Conservation (phyloP, 2,329 filamentous ascomycete species). For the Orbilia oligospora region DNA sequence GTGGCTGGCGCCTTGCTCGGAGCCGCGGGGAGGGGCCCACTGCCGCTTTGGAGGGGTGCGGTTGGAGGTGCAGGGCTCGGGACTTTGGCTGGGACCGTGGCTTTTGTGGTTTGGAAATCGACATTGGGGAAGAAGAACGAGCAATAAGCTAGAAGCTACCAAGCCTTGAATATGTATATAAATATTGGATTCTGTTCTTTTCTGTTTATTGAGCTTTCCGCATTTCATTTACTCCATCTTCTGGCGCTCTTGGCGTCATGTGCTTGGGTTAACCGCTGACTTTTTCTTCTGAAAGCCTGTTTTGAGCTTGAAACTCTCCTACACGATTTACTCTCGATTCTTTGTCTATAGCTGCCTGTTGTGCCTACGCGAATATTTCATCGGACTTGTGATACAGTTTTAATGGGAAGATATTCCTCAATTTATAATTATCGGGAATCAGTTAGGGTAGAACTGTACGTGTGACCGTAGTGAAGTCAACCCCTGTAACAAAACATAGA, state of each 20-base stretch:
- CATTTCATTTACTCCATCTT: background rate
- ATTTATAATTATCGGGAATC: background rate
- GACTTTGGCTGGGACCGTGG: conserved; percentile 20
- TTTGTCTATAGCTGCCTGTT: conserved; percentile 11
- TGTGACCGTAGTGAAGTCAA: background rate
- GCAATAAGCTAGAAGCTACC: background rate
- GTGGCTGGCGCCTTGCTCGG: conserved; percentile 66
- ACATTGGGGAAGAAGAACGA: conserved; percentile 24
- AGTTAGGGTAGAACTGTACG: no score
- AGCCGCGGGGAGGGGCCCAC: conserved; percentile 65
- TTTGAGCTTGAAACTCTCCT: conserved; percentile 4
- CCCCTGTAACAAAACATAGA: background rate
- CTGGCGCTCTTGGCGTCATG: background rate
- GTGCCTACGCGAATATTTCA: background rate
- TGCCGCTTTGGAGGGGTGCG: conserved; percentile 66
- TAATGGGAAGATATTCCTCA: background rate
- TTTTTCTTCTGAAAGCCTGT: background rate
- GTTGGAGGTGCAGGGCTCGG: conserved; percentile 67
- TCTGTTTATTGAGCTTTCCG: background rate
- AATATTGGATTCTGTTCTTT: background rate
- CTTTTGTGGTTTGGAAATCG: conserved; percentile 39
- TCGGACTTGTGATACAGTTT: background rate
- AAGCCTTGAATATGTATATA: background rate
- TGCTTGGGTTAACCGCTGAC: background rate
- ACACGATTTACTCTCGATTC: conserved; percentile 25